Base-by-base conservation (phyloP, 208 protist species). In the Naegleria gruberi region DNA sequence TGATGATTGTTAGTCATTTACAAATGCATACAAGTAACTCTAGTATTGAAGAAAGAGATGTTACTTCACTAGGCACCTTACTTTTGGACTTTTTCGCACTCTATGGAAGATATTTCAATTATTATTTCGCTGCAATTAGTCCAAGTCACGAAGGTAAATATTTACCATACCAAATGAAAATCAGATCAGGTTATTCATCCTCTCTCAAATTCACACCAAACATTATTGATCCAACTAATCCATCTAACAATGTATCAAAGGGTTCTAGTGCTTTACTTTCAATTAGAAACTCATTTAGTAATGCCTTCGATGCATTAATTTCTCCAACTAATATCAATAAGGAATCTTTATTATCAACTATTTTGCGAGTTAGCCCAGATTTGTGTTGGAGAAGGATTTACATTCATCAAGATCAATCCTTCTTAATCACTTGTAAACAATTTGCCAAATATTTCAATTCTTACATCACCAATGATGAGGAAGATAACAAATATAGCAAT, bases 91-190 rank as follows among this genome's bases (percentile, higher is more conserved):
- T 90, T 42, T 90, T 90, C 3, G 77, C 74, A 3, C 30, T 90
- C 7, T 90, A 90, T 85, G 88, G 88, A 17, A n/a, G 23, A 40
- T 85, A 86, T 51, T 90, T 90, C 15, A 90, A 90, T 42, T 82
- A 82, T 85, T 42, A 73, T 8, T 40, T 17, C 4, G 34, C 51
- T 30, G 55, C 7, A 5, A 82, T 90, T 43, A 10, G n/a, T 45
- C 44, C 19, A 12, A 17, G 17, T 1, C 34, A 7, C 15, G 55
- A 51, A 42, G 26, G n/a, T 82, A 90, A 23, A 55, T 77, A 43
- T 4, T 7, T 19, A 57, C 46, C 5, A 1, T 30, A 19, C 15
- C 4, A 43, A 5, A 88, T 65, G 44, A 23, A 65, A 65, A 55
- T n/a, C n/a, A 46, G 26, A 19, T 37, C 10, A 23, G 6, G 19